Conservation (phyloP, 768 basidiomycete genomes). For the Tulasnella sp. region DNA sequence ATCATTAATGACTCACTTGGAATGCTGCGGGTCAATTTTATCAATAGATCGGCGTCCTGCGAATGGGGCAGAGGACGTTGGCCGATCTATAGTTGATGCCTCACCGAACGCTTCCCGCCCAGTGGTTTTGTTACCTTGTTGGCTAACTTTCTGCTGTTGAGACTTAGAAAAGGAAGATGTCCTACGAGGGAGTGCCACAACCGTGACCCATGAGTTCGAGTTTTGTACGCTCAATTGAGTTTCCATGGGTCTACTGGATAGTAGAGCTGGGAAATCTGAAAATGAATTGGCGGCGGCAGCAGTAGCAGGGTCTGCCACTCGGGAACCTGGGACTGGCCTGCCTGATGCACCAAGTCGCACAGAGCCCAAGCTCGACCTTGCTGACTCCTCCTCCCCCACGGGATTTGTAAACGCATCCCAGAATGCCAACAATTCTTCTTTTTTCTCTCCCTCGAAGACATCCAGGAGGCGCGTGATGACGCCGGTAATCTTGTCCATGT, state of each 20-base stretch:
- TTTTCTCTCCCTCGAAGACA: constrained; percentile 75
- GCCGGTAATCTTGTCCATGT: constrained; percentile 63
- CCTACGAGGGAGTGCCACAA: neutral
- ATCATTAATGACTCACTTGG: constrained; percentile 37
- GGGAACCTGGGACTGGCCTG: constrained; percentile 25
- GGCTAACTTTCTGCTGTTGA: constrained; percentile 17
- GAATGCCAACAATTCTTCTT: constrained; percentile 55
- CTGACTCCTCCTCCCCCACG: constrained; percentile 39
- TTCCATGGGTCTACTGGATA: neutral
- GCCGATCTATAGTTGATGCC: neutral
- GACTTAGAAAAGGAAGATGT: constrained; percentile 40
- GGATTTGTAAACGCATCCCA: constrained; percentile 79
- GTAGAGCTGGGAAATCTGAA: constrained; percentile 6
- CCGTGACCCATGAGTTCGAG: neutral
- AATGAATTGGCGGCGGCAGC: neutral
- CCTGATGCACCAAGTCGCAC: constrained; percentile 9
- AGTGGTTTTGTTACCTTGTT: too few relatives aligned
- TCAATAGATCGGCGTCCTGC: neutral
- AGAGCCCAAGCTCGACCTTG: constrained; percentile 10
- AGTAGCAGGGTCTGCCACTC: constrained; percentile 16
- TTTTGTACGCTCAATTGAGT: constrained; percentile 35
- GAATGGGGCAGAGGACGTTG: neutral
- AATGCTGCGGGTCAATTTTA: constrained; percentile 43
- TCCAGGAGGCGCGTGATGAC: constrained; percentile 66
- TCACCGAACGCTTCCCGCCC: constrained; percentile 3